These are phyloP conservation scores for Cystofilobasidium macerans DNA, from an alignment of 768 basidiomycete species.

Conservation along the genomic window DNA sequence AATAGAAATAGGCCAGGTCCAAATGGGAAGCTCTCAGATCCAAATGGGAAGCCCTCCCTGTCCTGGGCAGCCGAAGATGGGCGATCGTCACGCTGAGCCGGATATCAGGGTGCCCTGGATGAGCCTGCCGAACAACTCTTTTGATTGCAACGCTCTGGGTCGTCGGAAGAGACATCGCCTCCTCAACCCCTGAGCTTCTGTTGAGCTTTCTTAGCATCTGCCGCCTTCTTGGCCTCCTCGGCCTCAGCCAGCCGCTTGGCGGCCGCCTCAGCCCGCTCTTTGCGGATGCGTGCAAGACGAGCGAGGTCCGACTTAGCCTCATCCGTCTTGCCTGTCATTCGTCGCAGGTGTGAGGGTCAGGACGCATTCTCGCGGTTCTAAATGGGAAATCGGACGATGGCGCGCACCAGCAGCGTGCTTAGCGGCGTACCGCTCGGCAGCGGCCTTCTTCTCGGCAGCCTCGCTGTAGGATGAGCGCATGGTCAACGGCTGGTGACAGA, in stretches of 20 bases:
- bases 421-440: conserved; percentile 79
- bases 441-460: conserved; percentile 81
- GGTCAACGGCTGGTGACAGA: conserved; percentile 41
- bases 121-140: too few species aligned
- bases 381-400: neutral
- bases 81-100: too few species aligned
- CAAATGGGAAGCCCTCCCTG: too few species aligned
- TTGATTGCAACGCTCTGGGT: neutral
- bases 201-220: conserved; percentile 23
- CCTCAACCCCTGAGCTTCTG: conserved; percentile 22
- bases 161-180: neutral
- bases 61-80: too few species aligned
- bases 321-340: conserved; percentile 68
- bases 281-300: conserved; percentile 70
- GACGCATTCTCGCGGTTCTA: neutral
- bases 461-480: conserved; percentile 59
- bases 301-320: conserved; percentile 81
- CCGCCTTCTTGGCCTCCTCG: conserved; percentile 33
- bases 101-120: too few species aligned
- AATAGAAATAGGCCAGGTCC: too few species aligned
- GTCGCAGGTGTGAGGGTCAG: conserved; percentile 5
- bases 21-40: too few species aligned
- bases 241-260: conserved; percentile 80
- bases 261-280: conserved; percentile 75
- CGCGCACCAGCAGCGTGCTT: conserved; percentile 43